phyloP scores from a whole-genome alignment of 2,329 filamentous ascomycete genomes.

The Cryphonectria radicalis region DNA sequence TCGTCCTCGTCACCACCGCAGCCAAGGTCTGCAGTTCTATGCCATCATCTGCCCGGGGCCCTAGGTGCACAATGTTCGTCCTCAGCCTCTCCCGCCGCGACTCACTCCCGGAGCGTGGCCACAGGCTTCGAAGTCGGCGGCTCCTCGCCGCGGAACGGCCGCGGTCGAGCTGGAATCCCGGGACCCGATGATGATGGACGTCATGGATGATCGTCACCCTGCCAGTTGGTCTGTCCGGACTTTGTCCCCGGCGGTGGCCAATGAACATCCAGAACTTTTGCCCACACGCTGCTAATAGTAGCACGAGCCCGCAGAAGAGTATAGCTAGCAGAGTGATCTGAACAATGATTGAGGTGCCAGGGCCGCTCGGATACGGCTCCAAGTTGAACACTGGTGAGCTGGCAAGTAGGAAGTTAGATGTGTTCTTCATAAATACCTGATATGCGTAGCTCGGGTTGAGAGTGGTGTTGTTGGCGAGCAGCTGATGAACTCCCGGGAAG shows the following conservation, averaged over 20 bases:
- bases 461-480: not conserved
- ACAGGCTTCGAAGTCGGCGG: not conserved
- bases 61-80: not conserved
- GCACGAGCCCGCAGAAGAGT: not conserved
- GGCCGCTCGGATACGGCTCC: not conserved
- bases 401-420: not conserved
- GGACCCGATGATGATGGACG: not conserved
- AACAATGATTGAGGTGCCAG: not conserved
- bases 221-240: not conserved
- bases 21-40: not conserved
- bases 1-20: not conserved
- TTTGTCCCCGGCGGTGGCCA: not conserved
- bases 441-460: not conserved
- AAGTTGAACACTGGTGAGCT: not conserved
- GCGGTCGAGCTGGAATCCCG: not conserved
- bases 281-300: not conserved
- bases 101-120: not conserved
- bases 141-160: not conserved
- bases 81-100: not conserved
- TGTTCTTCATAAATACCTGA: not conserved
- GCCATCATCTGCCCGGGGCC: not conserved
- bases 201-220: not conserved
- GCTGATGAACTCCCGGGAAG: not conserved
- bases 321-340: not conserved
- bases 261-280: not conserved